A percentile compares a stretch with the other conserved stretches of the same genome.
These are phyloP conservation scores for Cladosporium sp. DNA, from an alignment of 2,329 filamentous ascomycete species.

Conservation along the genomic window DNA sequence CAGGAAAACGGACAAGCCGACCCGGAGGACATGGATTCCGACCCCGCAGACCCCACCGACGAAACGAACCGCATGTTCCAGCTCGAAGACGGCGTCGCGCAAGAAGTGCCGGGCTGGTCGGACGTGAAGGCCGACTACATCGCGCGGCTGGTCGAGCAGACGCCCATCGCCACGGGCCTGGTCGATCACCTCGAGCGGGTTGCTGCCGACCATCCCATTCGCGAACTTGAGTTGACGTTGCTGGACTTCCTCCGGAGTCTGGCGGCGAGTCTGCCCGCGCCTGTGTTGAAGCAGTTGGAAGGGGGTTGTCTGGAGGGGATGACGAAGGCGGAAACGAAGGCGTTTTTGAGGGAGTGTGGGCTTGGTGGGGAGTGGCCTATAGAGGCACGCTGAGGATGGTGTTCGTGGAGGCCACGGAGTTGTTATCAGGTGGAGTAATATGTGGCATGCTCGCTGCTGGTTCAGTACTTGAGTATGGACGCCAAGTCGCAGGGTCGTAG, in stretches of 20 bases:
- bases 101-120: conserved; percentile 33
- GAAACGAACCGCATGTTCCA: conserved; percentile 32
- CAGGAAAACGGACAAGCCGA: not conserved
- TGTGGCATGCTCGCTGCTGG: no score
- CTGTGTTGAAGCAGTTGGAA: conserved; percentile 49
- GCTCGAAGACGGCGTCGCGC: conserved; percentile 23
- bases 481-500: no score
- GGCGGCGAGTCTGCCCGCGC: conserved; percentile 38
- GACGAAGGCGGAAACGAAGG: conserved; percentile 32
- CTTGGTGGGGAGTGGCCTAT: conserved; percentile 1
- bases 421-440: no score
- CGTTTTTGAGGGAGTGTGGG: conserved; percentile 29
- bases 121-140: conserved; percentile 32
- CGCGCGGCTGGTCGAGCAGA: conserved; percentile 16
- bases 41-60: conserved; percentile 19
- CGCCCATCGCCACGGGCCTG: conserved; percentile 17
- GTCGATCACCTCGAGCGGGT: conserved; percentile 27
- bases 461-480: no score
- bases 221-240: conserved; percentile 35
- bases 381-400: not conserved
- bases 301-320: conserved; percentile 38
- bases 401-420: no score
- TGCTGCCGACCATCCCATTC: conserved; percentile 26
- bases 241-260: conserved; percentile 39
- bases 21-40: conserved; percentile 16